Percentiles rank a stretch among this genome's conserved stretches.
Evolutionary conservation across 2,329 filamentous ascomycete genomes (phyloP).

Genomic region (Penicillium vulpinum): DNA sequence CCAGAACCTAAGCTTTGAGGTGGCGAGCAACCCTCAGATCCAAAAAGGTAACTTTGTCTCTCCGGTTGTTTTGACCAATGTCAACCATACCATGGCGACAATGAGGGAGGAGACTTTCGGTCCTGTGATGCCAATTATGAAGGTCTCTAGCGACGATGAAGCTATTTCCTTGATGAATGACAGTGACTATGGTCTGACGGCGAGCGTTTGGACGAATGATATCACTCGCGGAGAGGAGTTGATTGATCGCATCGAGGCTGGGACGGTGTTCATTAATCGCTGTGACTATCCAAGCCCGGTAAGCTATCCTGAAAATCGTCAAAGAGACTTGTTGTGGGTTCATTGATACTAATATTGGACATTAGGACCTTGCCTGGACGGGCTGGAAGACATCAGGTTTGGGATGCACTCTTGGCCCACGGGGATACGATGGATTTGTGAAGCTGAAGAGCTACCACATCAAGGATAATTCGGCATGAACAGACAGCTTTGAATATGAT

Average conservation of each 20-base stretch:
- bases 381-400: slow-evolving; percentile 94
- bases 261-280: slow-evolving; percentile 90
- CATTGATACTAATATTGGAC: slow-evolving; percentile 1
- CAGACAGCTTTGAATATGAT: not conserved
- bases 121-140: slow-evolving; percentile 83
- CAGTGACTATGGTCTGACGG: slow-evolving; percentile 85
- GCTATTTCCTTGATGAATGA: slow-evolving; percentile 85
- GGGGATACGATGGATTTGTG: slow-evolving; percentile 88
- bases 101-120: slow-evolving; percentile 95
- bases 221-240: slow-evolving; percentile 70
- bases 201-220: slow-evolving; percentile 93
- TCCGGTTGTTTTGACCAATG: slow-evolving; percentile 74
- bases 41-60: slow-evolving; percentile 77
- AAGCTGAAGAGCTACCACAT: slow-evolving; percentile 93
- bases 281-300: slow-evolving; percentile 87
- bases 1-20: slow-evolving; percentile 68
- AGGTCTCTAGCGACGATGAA: slow-evolving; percentile 75
- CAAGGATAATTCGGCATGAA: slow-evolving; percentile 41
- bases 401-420: slow-evolving; percentile 79
- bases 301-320: slow-evolving; percentile 43
- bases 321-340: not conserved
- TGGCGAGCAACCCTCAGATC: slow-evolving; percentile 48
- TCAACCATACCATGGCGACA: slow-evolving; percentile 77
- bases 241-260: slow-evolving; percentile 77
- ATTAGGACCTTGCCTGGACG: slow-evolving; percentile 81